Evolutionary conservation across 331 rosid species (phyloP), one percentile per base, ranked within the genome.

Genomic region (Pyrus hybrid): DNA sequence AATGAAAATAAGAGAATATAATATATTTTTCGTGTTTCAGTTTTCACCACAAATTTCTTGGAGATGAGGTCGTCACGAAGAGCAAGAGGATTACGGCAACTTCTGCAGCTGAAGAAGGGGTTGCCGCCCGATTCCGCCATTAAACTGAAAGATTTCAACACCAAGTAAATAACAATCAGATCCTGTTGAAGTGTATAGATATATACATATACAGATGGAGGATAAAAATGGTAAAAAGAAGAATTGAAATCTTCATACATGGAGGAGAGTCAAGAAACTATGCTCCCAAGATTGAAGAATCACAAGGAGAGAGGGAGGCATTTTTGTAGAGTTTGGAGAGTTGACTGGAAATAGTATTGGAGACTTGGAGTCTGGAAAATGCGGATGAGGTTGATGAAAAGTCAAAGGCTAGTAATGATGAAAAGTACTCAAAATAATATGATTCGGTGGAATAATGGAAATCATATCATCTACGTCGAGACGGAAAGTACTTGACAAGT

Each of bases 11-110:
- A 4, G 13, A 11, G 13, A 58, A 2, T 11, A 20, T 5, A 51
- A 5, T 51, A 17, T 7, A 51, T 51, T 51, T 5, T 5, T 57
- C 22, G 28, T 11, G 21, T n/a, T 71, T 53, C 20, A 7, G 62
- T 53, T 20, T 53, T 54, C 22, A 80, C 87, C 76, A 11, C 0
- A 63, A 0, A 72, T 1, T 22, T 49, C 57, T 88, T 88, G 18
- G 93, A 84, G 33, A 86, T 79, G 17, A 86, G 87, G 57, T 88
- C 86, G 32, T 33, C 57, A 33, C 86, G 87, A 21, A 61, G 76
- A 53, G 85, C 91, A 37, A 86, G 13, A 14, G 89, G 88, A 51
- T 45, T 86, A 66, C 61, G 76, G 77, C 93, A 88, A 70, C 76
- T 86, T 78, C 43, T 75, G 87, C 93, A 86, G 63, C 72, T 79